Base-by-base conservation (phyloP, 1,284 basidiomycete genomes). In the Rhodotorula sp. region DNA sequence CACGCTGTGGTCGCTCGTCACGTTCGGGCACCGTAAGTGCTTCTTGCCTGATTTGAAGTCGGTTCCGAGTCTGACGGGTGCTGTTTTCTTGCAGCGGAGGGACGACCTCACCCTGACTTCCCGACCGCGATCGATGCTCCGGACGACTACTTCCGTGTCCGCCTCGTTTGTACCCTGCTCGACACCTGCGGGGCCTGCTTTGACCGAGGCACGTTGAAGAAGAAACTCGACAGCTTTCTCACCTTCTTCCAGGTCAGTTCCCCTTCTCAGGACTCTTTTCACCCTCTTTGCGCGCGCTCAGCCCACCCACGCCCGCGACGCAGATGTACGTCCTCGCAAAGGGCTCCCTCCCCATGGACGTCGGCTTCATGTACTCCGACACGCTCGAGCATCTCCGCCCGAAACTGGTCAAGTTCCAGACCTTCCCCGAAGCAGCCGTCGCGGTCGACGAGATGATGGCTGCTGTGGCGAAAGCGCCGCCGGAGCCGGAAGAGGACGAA, bases 151-250 rank as follows among this genome's bases (percentile, higher is more conserved):
- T 99, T 99, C 87, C 89, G 97, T 34, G 83, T 99, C 65, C 87
- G 97, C 16, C 85, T 99, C 67, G 88, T 96, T 59, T 99, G 97
- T 79, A 90, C 91, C 12, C 84, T 99, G 58, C 85, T 99, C 31
- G 95, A 98, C 80, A 93, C 94, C 0, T 97, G 94, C 80, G 97
- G 95, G n/a, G 91, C 93, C 85, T 98, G 95, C 83, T 98, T 99
- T 81, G 94, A 97, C 81, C 88, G 90, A 58, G 95, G 95, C 5
- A 89, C 90, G 10, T 89, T 93, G 79, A 91, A 89, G 82, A 91
- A 90, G 83, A 97, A 94, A 80, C 84, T 99, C 18, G 95, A 98
- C 81, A 91, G 90, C 76, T 97, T 96, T 81, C 82, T 99, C 72
- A 86, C 87, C 16, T 95, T 97, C 82, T 94, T 98, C 81, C 93